These are phyloP conservation scores for Linnemannia zychae DNA, from an alignment of 192 early-diverging fungal species.

Conservation along the genomic window DNA sequence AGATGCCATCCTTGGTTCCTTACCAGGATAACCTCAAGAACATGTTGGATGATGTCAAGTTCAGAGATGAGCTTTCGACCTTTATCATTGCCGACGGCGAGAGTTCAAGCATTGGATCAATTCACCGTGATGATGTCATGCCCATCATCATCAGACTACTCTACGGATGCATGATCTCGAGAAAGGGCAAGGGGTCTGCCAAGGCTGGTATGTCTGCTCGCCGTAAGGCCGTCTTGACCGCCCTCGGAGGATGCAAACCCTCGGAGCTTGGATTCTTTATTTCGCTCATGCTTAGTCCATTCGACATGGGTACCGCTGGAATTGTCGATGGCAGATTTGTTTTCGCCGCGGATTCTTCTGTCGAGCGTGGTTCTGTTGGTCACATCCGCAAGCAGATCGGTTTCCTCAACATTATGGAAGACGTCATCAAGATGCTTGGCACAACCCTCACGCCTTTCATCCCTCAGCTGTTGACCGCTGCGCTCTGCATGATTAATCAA, in stretches of 20 bases:
- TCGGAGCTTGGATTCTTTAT: constrained; percentile 81
- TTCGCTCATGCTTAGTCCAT: constrained; percentile 87
- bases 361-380: constrained; percentile 35
- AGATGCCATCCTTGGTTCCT: constrained; percentile 71
- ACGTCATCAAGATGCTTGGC: constrained; percentile 88
- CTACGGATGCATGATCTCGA: constrained; percentile 90
- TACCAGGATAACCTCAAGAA: constrained; percentile 84
- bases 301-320: constrained; percentile 65
- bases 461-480: constrained; percentile 76
- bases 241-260: constrained; percentile 74
- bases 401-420: constrained; percentile 83
- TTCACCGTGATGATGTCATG: constrained; percentile 80
- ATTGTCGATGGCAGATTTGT: constrained; percentile 56
- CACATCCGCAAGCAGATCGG: constrained; percentile 80
- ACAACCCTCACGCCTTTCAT: constrained; percentile 79
- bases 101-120: constrained; percentile 67
- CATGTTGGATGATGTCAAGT: constrained; percentile 86
- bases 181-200: constrained; percentile 80
- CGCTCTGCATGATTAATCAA: constrained; percentile 79
- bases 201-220: constrained; percentile 79
- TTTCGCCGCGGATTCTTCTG: constrained; percentile 49
- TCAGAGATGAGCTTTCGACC: constrained; percentile 91
- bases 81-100: constrained; percentile 77
- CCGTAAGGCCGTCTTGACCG: constrained; percentile 87
- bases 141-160: constrained; percentile 85